phyloP scores from a whole-genome alignment of 345 rosid species.

The Brassica napus region Da-Ae NC_063438.1:27578501-27579000 shows the following conservation, averaged over 20 bases:
- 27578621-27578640: slow-evolving; percentile 98
- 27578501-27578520: slow-evolving; percentile 82
- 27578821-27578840: slow-evolving; percentile 76
- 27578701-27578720: slow-evolving; percentile 71
- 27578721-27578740: slow-evolving; percentile 59
- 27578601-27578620: slow-evolving; percentile 80
- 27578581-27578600: slow-evolving; percentile 8
- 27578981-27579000: slow-evolving; percentile 89
- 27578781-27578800: slow-evolving; percentile 48
- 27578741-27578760: slow-evolving; percentile 61
- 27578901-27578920: slow-evolving; percentile 92
- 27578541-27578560: slow-evolving; percentile 70
- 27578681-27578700: slow-evolving; percentile 88
- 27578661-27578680: slow-evolving; percentile 64
- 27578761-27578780: slow-evolving; percentile 86
- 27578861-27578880: slow-evolving; percentile 67
- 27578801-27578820: slow-evolving; percentile 69
- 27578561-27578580: slow-evolving; percentile 55
- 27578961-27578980: slow-evolving; percentile 94
- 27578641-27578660: slow-evolving; percentile 96
- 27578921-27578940: slow-evolving; percentile 91
- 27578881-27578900: slow-evolving; percentile 75
- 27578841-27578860: slow-evolving; percentile 85
- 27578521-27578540: slow-evolving; percentile 73
- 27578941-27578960: slow-evolving; percentile 89